These are phyloP conservation scores for Colletotrichum somersetense DNA, from an alignment of 2,329 filamentous ascomycete genomes.

Conservation along the genomic window DNA sequence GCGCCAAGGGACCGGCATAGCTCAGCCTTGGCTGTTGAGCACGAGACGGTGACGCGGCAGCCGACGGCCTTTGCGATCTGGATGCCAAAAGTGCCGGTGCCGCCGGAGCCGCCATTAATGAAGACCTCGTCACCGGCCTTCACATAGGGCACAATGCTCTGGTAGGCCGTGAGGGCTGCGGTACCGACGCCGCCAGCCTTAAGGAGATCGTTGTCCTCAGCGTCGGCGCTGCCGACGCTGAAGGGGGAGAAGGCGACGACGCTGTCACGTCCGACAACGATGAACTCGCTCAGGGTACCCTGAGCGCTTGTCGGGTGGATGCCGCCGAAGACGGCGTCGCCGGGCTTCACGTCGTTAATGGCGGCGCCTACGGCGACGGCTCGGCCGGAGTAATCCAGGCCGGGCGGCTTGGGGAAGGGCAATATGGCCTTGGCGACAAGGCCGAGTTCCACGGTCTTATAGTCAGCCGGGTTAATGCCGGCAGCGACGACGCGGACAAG, in stretches of 20 bases:
- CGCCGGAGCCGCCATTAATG: constrained; percentile 75
- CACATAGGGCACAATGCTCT: constrained; percentile 61
- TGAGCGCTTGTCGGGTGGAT: constrained; percentile 47
- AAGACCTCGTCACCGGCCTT: constrained; percentile 68
- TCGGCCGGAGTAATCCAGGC: constrained; percentile 66
- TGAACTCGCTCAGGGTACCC: constrained; percentile 60
- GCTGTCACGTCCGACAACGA: constrained; percentile 50
- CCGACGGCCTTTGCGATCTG: constrained; percentile 74
- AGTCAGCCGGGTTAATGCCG: constrained; percentile 63
- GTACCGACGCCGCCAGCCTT: constrained; percentile 60
- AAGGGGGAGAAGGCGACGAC: constrained; percentile 56
- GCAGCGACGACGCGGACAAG: constrained; percentile 59
- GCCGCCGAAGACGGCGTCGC: constrained; percentile 60
- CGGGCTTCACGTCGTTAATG: constrained; percentile 50
- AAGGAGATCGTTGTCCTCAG: constrained; percentile 56
- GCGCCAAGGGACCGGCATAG: constrained; percentile 71
- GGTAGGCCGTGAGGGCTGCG: constrained; percentile 62
- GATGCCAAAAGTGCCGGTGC: constrained; percentile 71
- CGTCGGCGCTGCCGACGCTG: too few species aligned
- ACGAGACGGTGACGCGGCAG: constrained; percentile 71
- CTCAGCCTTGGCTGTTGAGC: constrained; percentile 69
- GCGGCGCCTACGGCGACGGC: constrained; percentile 52
- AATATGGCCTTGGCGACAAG: constrained; percentile 52
- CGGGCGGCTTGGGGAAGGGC: constrained; percentile 58
- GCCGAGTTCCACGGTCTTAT: constrained; percentile 60